Percentiles rank a stretch among this genome's conserved stretches.
phyloP scores from a whole-genome alignment of 2,329 filamentous ascomycete genomes.

The Nothophaeocryptopus gaeumannii region DNA sequence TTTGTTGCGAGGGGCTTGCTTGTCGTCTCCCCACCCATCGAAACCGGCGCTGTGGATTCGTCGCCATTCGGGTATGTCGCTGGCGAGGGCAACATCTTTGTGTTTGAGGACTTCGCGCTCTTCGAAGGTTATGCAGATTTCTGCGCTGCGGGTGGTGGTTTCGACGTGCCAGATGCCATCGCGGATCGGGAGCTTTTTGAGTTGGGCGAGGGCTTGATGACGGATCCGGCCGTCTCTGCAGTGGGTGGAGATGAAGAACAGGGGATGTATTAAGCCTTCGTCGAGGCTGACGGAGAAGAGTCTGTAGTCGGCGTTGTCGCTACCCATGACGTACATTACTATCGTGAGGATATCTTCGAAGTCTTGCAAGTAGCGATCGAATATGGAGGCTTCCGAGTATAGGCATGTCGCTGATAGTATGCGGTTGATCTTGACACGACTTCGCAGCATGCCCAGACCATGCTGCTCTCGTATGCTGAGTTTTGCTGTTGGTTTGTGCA shows the following conservation, averaged over 20 bases:
- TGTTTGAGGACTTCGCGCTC: constrained; percentile 22
- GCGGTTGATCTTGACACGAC: constrained; percentile 30
- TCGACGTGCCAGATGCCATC: constrained; percentile 32
- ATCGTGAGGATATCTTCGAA: constrained; percentile 34
- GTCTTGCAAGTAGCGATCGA: constrained; percentile 28
- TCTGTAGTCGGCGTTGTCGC: constrained; percentile 27
- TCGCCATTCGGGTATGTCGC: constrained; percentile 33
- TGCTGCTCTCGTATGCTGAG: constrained; percentile 31
- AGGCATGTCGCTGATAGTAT: constrained; percentile 29
- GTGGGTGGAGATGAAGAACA: constrained; percentile 30
- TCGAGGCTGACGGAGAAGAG: constrained; percentile 31
- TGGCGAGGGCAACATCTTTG: constrained; percentile 17
- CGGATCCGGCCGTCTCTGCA: constrained; percentile 31
- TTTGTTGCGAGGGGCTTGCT: constrained; percentile 11
- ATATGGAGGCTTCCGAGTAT: constrained; percentile 27
- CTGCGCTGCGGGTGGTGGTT: constrained; percentile 25
- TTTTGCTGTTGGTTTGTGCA: constrained; percentile 29
- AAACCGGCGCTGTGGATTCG: constrained; percentile 28
- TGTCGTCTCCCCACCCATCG: constrained; percentile 24
- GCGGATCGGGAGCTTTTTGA: constrained; percentile 25
- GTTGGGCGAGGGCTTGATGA: constrained; percentile 25
- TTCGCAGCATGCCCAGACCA: constrained; percentile 30
- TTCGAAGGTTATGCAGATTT: constrained; percentile 26
- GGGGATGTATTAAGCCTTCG: constrained; percentile 31
- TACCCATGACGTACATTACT: constrained; percentile 30